These are phyloP conservation scores for Didymella pomorum DNA, from an alignment of 2,329 filamentous ascomycete genomes.

Conservation along the genomic window DNA sequence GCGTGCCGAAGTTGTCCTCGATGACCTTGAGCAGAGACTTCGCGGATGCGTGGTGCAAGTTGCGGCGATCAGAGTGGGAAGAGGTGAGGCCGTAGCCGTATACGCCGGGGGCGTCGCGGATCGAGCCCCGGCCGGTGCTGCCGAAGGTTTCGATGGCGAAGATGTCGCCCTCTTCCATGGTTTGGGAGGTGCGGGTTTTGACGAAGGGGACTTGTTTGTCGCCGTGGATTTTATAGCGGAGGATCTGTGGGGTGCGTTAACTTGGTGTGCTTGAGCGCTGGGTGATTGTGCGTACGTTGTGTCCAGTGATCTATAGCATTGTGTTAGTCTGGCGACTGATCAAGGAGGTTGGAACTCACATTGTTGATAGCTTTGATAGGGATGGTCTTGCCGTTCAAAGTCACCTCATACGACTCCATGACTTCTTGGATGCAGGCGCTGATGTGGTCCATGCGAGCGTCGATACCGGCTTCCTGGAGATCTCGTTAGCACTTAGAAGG, in stretches of 20 bases:
- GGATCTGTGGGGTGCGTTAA: slow-evolving; percentile 58
- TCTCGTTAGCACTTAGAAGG: slow-evolving; percentile 10
- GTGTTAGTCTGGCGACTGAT: neutral
- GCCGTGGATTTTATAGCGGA: slow-evolving; percentile 89
- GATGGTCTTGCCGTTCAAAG: slow-evolving; percentile 76
- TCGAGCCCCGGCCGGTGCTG: slow-evolving; percentile 85
- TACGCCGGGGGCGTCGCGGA: slow-evolving; percentile 75
- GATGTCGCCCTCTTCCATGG: slow-evolving; percentile 96
- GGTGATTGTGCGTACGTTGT: slow-evolving; percentile 60
- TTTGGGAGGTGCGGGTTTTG: slow-evolving; percentile 82
- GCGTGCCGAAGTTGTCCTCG: slow-evolving; percentile 91
- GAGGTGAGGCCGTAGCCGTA: slow-evolving; percentile 67
- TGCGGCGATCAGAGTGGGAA: slow-evolving; percentile 52
- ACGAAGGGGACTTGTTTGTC: slow-evolving; percentile 93
- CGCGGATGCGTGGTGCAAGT: slow-evolving; percentile 77
- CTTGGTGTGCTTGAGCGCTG: neutral
- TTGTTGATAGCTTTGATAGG: slow-evolving; percentile 85
- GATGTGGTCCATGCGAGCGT: slow-evolving; percentile 85
- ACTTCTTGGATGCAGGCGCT: slow-evolving; percentile 85
- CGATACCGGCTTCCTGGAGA: slow-evolving; percentile 80
- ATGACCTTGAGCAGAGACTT: slow-evolving; percentile 85
- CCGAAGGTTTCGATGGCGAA: slow-evolving; percentile 98
- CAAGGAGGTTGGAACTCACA: slow-evolving; percentile 16
- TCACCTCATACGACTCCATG: slow-evolving; percentile 91
- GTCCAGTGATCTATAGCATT: slow-evolving; percentile 71